Conservation (phyloP, 2,329 filamentous ascomycete genomes). For the Blastomyces percursus region DNA sequence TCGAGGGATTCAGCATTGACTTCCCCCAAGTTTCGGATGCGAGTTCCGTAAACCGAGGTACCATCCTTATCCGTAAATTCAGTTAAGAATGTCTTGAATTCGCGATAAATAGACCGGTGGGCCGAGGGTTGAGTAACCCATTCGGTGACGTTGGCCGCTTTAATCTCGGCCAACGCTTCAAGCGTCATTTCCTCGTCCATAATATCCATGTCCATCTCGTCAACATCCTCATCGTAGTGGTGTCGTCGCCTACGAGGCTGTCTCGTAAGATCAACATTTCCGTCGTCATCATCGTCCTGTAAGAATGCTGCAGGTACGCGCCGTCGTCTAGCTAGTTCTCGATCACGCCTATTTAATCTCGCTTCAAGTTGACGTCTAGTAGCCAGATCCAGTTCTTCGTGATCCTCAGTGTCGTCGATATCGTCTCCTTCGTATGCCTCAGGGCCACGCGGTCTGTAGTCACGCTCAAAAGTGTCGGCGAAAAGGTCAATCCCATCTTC, state of each 20-base stretch:
- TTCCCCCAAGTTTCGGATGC: constrained; percentile 91
- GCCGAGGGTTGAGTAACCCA: constrained; percentile 89
- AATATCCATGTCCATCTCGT: constrained; percentile 84
- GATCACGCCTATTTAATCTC: constrained; percentile 51
- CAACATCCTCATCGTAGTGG: constrained; percentile 86
- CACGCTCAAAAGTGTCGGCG: constrained; percentile 54
- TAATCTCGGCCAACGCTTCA: constrained; percentile 83
- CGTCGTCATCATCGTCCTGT: constrained; percentile 70
- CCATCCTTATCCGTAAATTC: constrained; percentile 87
- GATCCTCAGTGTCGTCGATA: constrained; percentile 56
- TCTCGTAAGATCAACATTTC: constrained; percentile 69
- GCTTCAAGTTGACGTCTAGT: constrained; percentile 51
- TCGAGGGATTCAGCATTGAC: constrained; percentile 93
- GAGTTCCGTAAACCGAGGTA: constrained; percentile 85
- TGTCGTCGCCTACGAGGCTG: constrained; percentile 78
- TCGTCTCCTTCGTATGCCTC: constrained; percentile 47
- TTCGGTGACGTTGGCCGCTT: constrained; percentile 83
- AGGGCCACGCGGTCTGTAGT: constrained; percentile 41
- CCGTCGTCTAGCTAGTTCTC: constrained; percentile 47
- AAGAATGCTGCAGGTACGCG: constrained; percentile 53
- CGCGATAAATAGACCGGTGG: constrained; percentile 82
- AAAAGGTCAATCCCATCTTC: constrained; percentile 60
- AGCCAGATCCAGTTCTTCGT: constrained; percentile 49
- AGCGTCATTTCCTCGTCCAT: constrained; percentile 93
- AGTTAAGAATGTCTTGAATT: constrained; percentile 95